Base-by-base conservation (phyloP, 1,284 basidiomycete species). In the Cutaneotrichosporon sp. region DNA sequence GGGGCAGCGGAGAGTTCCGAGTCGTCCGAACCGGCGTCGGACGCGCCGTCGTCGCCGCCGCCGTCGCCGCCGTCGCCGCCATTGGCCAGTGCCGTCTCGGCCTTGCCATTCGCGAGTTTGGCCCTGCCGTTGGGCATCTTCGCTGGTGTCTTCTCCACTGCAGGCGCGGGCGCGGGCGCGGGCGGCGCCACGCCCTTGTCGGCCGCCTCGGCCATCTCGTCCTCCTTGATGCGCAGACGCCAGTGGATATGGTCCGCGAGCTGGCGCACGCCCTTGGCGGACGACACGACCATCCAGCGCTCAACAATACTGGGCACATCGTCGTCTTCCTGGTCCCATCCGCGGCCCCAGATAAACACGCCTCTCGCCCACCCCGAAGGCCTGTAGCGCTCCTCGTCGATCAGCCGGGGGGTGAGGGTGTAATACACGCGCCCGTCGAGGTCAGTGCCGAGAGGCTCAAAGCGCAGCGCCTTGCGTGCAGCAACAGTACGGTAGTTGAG, bases 281-380 rank as follows among this genome's bases (percentile, higher is more conserved):
- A 60, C 41, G 60, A 62, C 43, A 70, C 68, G 47, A 69, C 65
- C 43, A 52, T 65, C 70, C 70, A 73, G 15, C 68, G 60, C 46
- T 66, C 60, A 2, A 67, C 45, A 2, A 49, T 39, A 1, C 34
- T 23, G 1, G 68, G 64, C 17, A 65, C 42, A 17, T 59, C 58
- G 46, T 65, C 60, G 4, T 39, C 38, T 7, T 22, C 40, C 4
- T 40, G 38, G 23, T 54, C 54, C 12, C 65, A 58, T 1, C 62
- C 68, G 1, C 43, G 46, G 8, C 70, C 70, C 62, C 64, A 73
- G 8, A 70, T 64, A 15, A 70, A 33, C 4, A 70, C 43, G 9
- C 67, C 67, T 0, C 62, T 64, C 14, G 67, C 68, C 70, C 70
- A 73, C 10, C 62, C 65, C 1, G 53, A 34, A 4, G 70, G 69